A percentile compares a stretch with the other conserved stretches of the same genome.
These are phyloP conservation scores for Boletus mariae DNA, from an alignment of 1,284 basidiomycete species.

Conservation along the genomic window DNA sequence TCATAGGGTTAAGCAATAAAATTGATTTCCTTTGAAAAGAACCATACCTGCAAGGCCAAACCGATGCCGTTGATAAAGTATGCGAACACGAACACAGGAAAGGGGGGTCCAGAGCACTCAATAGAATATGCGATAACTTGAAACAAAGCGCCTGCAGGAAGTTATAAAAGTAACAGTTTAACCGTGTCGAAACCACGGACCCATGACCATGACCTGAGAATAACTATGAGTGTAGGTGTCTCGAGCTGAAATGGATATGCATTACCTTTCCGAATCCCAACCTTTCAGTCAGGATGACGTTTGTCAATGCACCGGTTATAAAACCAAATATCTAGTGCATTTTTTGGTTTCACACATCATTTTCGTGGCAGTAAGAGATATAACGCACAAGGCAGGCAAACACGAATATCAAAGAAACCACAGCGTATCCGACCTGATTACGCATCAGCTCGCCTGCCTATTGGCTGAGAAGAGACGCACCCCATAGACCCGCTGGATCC, in stretches of 20 bases:
- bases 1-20: neutral
- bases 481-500: constrained; percentile 25
- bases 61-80: constrained; percentile 62
- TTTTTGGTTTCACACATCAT: neutral
- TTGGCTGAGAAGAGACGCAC: constrained; percentile 4
- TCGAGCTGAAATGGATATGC: neutral
- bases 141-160: constrained; percentile 28
- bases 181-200: constrained; percentile 10
- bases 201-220: constrained; percentile 24
- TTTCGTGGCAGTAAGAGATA: neutral
- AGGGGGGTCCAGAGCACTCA: constrained; percentile 55
- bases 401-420: neutral
- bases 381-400: constrained; percentile 26
- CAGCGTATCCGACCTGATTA: constrained; percentile 19
- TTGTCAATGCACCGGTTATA: constrained; percentile 24
- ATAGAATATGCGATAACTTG: constrained; percentile 47
- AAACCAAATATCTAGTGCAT: constrained; percentile 26
- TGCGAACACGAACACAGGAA: constrained; percentile 55
- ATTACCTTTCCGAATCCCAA: constrained; percentile 31
- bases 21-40: neutral
- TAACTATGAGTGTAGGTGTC: neutral
- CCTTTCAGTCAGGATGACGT: constrained; percentile 17
- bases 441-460: neutral
- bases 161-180: neutral
- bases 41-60: constrained; percentile 34